Evolutionary conservation across 2,329 filamentous ascomycete genomes (phyloP).

Genomic region (Thielaviopsis euricoi): DNA sequence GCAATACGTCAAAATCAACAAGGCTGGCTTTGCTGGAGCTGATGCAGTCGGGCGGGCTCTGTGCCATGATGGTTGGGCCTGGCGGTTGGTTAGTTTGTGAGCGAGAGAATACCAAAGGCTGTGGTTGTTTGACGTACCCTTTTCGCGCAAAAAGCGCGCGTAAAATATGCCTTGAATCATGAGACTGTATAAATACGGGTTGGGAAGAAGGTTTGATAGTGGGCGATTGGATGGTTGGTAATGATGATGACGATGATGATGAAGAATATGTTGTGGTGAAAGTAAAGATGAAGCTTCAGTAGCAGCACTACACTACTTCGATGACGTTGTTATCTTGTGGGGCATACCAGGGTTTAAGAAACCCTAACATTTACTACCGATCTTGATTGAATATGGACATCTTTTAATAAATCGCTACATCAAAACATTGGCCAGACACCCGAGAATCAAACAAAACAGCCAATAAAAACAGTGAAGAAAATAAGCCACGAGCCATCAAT

Average conservation of each 20-base stretch:
- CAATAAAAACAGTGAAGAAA: neutral
- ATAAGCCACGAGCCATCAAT: neutral
- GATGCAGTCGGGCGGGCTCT: constrained; percentile 20
- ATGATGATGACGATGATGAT: too few relatives aligned
- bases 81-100: constrained; percentile 38
- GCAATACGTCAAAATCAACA: constrained; percentile 72
- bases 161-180: constrained; percentile 61
- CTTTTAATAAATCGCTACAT: neutral
- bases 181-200: constrained; percentile 4
- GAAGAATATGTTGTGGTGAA: too few relatives aligned
- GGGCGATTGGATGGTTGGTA: too few relatives aligned
- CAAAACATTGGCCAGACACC: neutral
- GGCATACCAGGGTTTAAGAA: too few relatives aligned
- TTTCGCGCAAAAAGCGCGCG: constrained; percentile 48
- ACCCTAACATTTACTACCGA: too few relatives aligned
- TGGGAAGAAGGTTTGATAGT: too few relatives aligned
- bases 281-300: too few relatives aligned
- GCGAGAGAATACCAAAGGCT: too few relatives aligned
- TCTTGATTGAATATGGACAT: neutral
- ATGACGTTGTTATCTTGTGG: too few relatives aligned
- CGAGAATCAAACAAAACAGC: neutral
- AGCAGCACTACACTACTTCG: too few relatives aligned
- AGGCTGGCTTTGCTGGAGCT: constrained; percentile 40
- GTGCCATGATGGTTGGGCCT: constrained; percentile 38
- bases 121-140: constrained; percentile 32